Base-by-base conservation (phyloP, 257 asterid species). In the Anisodus acutangulus region DNA sequence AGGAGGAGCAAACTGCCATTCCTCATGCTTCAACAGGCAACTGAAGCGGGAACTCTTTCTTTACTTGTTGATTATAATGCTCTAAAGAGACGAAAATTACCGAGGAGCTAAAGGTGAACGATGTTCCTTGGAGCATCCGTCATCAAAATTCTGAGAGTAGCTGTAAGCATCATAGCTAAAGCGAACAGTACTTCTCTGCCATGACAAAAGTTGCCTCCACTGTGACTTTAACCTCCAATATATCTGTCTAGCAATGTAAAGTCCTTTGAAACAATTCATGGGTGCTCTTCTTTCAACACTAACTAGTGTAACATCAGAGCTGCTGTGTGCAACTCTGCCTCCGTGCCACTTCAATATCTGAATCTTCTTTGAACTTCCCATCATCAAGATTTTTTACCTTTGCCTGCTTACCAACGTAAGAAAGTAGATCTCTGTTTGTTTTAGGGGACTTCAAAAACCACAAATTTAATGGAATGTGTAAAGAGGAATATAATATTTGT, bases 131-230 rank as follows among this genome's bases (percentile, higher is more conserved):
- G 78, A 85, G 37, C 86, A 79, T 47, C 93, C 95, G 51, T 90
- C 90, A 68, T 92, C 95, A 60, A 91, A 92, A 89, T 91, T 92
- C 81, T 85, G 89, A 69, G 87, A 88, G 85, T 92, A 92, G 81
- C 94, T 92, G 51, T 83, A 84, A 57, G 92, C 88, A 68, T 91
- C 94, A 35, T 92, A 92, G 81, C 78, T 90, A 86, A 84, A 90
- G 70, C 88, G 68, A 82, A 54, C 68, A 35, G 37, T 53, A 70
- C 85, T 80, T 63, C 88, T 85, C 72, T 85, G 74, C 87, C 84
- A 83, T 83, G 78, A 84, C 19, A 87, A 19, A 43, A 85, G 84
- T 41, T 83, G 72, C 84, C 74, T 92, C 90, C 87, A 89, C 57
- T 55, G 82, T 22, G 89, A 85, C 85, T 86, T 85, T 45, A 89